Conservation (phyloP, 192 early-diverging fungal species). For the Ambispora gerdemannii region DNA sequence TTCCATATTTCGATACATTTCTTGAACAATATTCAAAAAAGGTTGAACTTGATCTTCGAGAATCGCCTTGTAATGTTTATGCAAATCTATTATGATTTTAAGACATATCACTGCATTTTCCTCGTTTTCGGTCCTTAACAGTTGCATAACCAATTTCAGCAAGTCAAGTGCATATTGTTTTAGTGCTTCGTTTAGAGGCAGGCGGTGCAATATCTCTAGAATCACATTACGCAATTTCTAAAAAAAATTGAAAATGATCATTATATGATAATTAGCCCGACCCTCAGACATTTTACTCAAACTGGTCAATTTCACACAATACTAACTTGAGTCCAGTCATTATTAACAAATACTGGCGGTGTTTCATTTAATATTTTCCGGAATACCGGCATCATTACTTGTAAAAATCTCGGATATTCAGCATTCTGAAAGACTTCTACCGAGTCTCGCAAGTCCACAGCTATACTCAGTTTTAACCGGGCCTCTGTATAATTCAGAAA, state of each 20-base stretch:
- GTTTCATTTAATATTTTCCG: constrained; percentile 68
- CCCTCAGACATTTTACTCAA: neutral
- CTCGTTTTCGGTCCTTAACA: constrained; percentile 90
- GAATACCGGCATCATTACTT: constrained; percentile 82
- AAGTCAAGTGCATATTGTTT: constrained; percentile 72
- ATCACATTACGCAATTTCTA: constrained; percentile 86
- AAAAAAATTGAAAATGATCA: neutral
- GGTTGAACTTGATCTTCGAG: constrained; percentile 86
- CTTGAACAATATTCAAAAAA: constrained; percentile 87
- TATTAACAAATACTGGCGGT: constrained; percentile 70
- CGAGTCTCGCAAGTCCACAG: constrained; percentile 83
- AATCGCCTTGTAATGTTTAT: constrained; percentile 76
- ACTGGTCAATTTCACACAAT: neutral
- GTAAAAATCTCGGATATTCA: constrained; percentile 78
- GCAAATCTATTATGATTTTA: constrained; percentile 94
- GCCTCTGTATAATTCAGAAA: constrained; percentile 42
- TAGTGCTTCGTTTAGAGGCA: constrained; percentile 86
- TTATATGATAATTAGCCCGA: neutral
- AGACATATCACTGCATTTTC: constrained; percentile 94
- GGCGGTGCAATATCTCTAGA: constrained; percentile 89
- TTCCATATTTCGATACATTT: constrained; percentile 94
- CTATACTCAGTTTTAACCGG: constrained; percentile 75
- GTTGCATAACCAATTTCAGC: constrained; percentile 68
- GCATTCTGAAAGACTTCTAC: constrained; percentile 86
- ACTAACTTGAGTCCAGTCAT: constrained; percentile 69